phyloP scores from a whole-genome alignment of 148 eudicot species.

The Vaccinium vitisidaea region DNA sequence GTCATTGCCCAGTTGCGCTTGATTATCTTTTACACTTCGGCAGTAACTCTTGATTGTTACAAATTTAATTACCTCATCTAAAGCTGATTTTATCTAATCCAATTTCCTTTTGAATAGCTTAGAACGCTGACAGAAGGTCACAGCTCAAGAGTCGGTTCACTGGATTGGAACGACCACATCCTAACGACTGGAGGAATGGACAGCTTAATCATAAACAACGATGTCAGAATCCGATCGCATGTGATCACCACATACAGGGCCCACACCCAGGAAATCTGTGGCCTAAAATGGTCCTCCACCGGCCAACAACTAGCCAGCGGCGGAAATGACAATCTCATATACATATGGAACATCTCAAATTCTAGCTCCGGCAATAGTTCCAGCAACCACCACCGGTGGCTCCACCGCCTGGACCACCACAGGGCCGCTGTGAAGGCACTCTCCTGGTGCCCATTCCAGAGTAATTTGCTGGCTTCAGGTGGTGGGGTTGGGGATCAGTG shows the following conservation, averaged over 20 bases:
- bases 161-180: conserved; percentile 49
- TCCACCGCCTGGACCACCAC: conserved; percentile 34
- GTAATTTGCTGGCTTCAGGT: conserved; percentile 43
- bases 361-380: not conserved
- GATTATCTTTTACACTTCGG: not conserved
- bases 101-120: conserved; percentile 21
- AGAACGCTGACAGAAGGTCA: conserved; percentile 40
- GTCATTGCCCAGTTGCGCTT: too few relatives aligned
- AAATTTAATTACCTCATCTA: not conserved
- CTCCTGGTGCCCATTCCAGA: conserved; percentile 46
- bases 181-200: conserved; percentile 49
- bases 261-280: conserved; percentile 41
- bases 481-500: conserved; percentile 43
- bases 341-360: conserved; percentile 29
- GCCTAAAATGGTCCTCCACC: conserved; percentile 44
- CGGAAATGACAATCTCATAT: conserved; percentile 38
- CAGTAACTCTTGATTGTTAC: not conserved
- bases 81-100: not conserved
- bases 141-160: conserved; percentile 34
- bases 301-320: conserved; percentile 54
- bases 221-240: conserved; percentile 35
- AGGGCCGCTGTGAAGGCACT: conserved; percentile 47
- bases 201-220: conserved; percentile 38
- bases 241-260: conserved; percentile 33
- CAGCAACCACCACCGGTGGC: conserved; percentile 25